Base-by-base conservation (phyloP, 2,329 filamentous ascomycete genomes). In the Chrysoporthe deuterocubensis region DNA sequence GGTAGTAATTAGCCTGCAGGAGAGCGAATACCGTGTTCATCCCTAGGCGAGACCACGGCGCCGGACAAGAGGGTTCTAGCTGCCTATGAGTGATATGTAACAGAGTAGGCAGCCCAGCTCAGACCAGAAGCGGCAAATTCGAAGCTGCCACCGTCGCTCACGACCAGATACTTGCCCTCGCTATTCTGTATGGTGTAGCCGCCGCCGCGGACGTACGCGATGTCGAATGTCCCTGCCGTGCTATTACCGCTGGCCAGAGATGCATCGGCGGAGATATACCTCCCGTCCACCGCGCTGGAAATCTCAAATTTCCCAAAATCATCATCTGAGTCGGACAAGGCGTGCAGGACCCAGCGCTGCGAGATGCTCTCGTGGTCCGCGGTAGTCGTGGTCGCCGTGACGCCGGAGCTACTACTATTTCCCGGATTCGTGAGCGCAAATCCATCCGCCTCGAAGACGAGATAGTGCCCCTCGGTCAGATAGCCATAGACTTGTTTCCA, bases 381-480 rank as follows among this genome's bases (percentile, higher is more conserved):
- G 1, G 74, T 76, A 0, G 78, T 76, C 42, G 69, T 26, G 69
- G 71, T 58, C 67, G 76, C 43, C 73, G 61, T n/a, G 62, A 71
- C 67, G 67, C 70, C 62, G 13, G 43, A 48, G 16, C 32, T 62
- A 60, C 70, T 69, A 52, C 21, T 46, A 18, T 26, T 40, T 50
- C 74, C 74, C 4, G 73, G 66, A 64, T 80, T 81, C 8, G 76
- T 76, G 18, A 86, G 76, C 0, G 83, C 83, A 21, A 73, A 76
- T n/a, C 81, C 81, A 44, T 76, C 74, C 65, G 77, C 74, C 72
- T 85, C 84, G 65, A 87, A 83, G 4, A 83, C 81, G 16, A 87
- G 78, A 71, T 83, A 86, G 21, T 84, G 83, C 13, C 85, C 85
- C 72, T 87, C 85, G 5, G 84, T 87, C 37, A 87, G 75, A 32